Evolutionary conservation across 2,329 filamentous ascomycete species (phyloP).

Genomic region (Claviceps monticola): DNA sequence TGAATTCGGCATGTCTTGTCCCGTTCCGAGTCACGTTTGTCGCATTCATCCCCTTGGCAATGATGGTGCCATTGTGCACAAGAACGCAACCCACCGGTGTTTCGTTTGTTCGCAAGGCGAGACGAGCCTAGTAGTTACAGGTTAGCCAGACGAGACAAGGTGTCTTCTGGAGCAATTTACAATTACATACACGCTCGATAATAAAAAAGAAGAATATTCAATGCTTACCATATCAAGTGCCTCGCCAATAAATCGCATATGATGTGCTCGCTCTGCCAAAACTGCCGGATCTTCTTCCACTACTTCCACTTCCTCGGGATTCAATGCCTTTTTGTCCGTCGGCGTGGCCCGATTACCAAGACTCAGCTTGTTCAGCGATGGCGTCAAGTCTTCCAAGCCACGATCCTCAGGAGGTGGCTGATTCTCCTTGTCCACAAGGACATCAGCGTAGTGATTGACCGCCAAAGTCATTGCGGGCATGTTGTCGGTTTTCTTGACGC

Average conservation of each 20-base stretch:
- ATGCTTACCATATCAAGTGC: slow-evolving; percentile 68
- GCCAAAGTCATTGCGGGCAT: slow-evolving; percentile 5
- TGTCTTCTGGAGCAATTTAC: neutral
- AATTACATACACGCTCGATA: neutral
- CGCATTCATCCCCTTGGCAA: slow-evolving; percentile 90
- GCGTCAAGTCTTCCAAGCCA: slow-evolving; percentile 1
- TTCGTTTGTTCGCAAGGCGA: slow-evolving; percentile 74
- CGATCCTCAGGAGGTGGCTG: slow-evolving; percentile 7
- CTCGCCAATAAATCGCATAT: slow-evolving; percentile 59
- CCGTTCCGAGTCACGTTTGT: slow-evolving; percentile 86
- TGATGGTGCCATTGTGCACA: slow-evolving; percentile 63
- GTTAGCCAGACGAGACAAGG: neutral
- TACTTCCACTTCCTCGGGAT: neutral
- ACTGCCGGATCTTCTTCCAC: slow-evolving; percentile 14
- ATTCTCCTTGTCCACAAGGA: slow-evolving; percentile 18
- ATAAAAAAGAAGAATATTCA: neutral
- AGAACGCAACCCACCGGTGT: slow-evolving; percentile 95
- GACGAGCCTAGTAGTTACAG: slow-evolving; percentile 49
- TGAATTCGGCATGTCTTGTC: slow-evolving; percentile 89
- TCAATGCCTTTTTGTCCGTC: neutral
- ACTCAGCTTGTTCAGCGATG: slow-evolving; percentile 10
- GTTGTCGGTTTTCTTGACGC: neutral
- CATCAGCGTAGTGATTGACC: slow-evolving; percentile 1
- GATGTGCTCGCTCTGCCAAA: slow-evolving; percentile 19
- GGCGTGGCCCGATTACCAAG: slow-evolving; percentile 6